Conservation (phyloP, 345 rosid genomes). For the Mangifera indica region DNA sequence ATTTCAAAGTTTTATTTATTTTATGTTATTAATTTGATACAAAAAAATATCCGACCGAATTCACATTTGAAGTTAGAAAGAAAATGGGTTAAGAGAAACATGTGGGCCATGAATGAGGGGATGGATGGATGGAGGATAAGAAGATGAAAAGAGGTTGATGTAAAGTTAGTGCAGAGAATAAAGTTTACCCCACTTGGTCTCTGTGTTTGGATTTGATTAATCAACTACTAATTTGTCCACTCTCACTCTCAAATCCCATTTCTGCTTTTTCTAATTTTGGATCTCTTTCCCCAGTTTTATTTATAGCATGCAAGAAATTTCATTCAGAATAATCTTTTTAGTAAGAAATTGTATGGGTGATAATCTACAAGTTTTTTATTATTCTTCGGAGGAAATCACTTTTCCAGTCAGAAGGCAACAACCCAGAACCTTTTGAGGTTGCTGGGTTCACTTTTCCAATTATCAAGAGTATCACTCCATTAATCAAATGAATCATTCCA, state of each 20-base stretch:
- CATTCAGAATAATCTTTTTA: too few relatives aligned
- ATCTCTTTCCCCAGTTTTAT: neutral
- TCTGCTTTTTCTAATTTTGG: conserved; percentile 1
- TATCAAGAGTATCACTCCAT: neutral
- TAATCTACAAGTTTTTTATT: neutral
- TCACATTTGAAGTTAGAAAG: too few relatives aligned
- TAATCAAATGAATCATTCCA: neutral
- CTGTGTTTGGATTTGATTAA: conserved; percentile 10
- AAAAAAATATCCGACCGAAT: too few relatives aligned
- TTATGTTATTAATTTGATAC: too few relatives aligned
- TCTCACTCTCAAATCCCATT: neutral
- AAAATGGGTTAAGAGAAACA: too few relatives aligned
- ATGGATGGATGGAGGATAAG: too few relatives aligned
- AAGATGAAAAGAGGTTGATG: neutral
- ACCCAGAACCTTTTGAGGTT: too few relatives aligned
- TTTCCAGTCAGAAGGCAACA: too few relatives aligned
- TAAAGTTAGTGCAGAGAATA: neutral
- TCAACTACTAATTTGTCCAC: conserved; percentile 25
- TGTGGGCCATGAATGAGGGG: conserved; percentile 4
- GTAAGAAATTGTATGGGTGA: neutral
- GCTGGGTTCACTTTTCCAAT: too few relatives aligned
- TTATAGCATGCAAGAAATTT: neutral
- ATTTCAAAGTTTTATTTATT: too few relatives aligned
- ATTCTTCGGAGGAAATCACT: too few relatives aligned
- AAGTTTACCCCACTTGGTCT: conserved; percentile 22